Conservation (phyloP, 176 grass and related monocot genomes). For the Stipa capillata region DNA sequence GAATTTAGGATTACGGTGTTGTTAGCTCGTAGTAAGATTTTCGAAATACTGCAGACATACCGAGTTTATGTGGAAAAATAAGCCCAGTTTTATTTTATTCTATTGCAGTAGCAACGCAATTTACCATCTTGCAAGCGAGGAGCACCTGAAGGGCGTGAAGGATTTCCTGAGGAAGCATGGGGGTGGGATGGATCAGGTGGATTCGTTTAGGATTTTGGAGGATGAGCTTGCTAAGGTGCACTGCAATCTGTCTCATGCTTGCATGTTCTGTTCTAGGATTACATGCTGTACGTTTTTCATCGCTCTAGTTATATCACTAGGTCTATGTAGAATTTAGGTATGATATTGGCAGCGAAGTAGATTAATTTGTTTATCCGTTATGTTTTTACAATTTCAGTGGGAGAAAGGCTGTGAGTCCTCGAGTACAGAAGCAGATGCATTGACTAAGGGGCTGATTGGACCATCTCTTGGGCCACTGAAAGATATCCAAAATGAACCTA, state of each 20-base stretch:
- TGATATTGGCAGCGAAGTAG: neutral
- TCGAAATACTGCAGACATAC: neutral
- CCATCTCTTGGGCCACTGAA: conserved; percentile 40
- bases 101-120: conserved; percentile 64
- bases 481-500: conserved; percentile 91
- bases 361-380: neutral
- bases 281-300: neutral
- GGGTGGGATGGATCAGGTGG: conserved; percentile 49
- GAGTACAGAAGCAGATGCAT: conserved; percentile 9
- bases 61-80: neutral
- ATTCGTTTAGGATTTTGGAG: conserved; percentile 66
- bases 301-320: neutral
- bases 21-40: neutral
- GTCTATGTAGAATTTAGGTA: neutral
- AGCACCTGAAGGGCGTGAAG: conserved; percentile 56
- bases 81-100: neutral
- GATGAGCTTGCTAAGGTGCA: conserved; percentile 55
- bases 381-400: conserved; percentile 63
- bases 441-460: conserved; percentile 29
- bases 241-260: neutral
- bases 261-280: neutral
- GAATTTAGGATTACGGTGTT: neutral
- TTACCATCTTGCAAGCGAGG: conserved; percentile 51
- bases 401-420: conserved; percentile 57
- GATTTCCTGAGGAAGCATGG: conserved; percentile 77